Evolutionary conservation across 345 rosid genomes (phyloP).

Genomic region (Populus ilicifolia): DNA sequence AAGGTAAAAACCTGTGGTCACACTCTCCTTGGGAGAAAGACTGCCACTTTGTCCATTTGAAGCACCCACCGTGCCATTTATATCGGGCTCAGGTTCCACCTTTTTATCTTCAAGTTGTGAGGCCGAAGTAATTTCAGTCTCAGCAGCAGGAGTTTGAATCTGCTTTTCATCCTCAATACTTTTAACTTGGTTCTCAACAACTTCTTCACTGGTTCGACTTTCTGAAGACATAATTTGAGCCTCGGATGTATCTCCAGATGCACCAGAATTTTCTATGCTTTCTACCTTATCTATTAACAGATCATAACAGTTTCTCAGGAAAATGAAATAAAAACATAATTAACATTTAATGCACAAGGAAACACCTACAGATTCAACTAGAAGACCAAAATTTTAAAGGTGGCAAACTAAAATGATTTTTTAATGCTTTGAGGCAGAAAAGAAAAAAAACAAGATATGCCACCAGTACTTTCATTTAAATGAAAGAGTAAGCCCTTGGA

Average conservation of each 20-base stretch:
- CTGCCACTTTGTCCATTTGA: constrained; percentile 28
- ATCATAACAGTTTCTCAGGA: constrained; percentile 1
- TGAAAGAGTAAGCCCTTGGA: neutral
- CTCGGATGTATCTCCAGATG: constrained; percentile 24
- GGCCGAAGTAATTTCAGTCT: constrained; percentile 29
- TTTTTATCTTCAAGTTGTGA: constrained; percentile 28
- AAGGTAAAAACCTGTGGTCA: constrained; percentile 39
- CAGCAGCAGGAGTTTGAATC: constrained; percentile 37
- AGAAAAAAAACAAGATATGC: neutral
- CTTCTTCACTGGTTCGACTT: constrained; percentile 37
- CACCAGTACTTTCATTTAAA: too few species aligned
- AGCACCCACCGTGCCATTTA: constrained; percentile 27
- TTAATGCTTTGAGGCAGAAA: neutral
- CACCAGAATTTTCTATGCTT: constrained; percentile 33
- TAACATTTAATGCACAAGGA: neutral
- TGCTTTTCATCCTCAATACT: constrained; percentile 35
- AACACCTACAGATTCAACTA: neutral
- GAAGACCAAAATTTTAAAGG: neutral
- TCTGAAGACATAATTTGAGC: constrained; percentile 34
- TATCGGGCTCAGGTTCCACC: constrained; percentile 33
- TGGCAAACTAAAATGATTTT: neutral
- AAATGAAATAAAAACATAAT: neutral
- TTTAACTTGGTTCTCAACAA: constrained; percentile 27
- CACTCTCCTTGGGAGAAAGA: constrained; percentile 22
- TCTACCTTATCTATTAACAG: constrained; percentile 33